phyloP scores from a whole-genome alignment of 495 filamentous ascomycete genomes.

The Hypoxylon lienhwacheense region DNA sequence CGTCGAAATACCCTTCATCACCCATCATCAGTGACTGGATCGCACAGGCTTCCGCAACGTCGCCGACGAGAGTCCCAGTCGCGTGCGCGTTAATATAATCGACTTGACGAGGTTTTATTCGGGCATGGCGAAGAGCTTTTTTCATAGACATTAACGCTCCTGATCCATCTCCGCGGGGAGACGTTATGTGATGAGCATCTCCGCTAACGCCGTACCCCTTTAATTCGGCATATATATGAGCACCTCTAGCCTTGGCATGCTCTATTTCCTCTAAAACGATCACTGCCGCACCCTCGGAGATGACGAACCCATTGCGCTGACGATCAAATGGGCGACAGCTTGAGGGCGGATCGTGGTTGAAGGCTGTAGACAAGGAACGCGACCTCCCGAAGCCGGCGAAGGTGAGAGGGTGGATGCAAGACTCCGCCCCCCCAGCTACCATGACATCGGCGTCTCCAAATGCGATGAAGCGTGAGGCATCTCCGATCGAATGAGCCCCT shows the following conservation, averaged over 20 bases:
- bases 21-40: constrained; percentile 79
- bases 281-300: constrained; percentile 89
- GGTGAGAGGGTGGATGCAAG: constrained; percentile 92
- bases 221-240: constrained; percentile 85
- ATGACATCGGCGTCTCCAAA: constrained; percentile 91
- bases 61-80: constrained; percentile 81
- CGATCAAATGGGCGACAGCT: constrained; percentile 87
- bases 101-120: constrained; percentile 65
- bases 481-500: constrained; percentile 89
- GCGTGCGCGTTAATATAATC: constrained; percentile 97
- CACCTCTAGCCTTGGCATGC: constrained; percentile 78
- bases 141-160: constrained; percentile 86
- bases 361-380: constrained; percentile 77
- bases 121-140: constrained; percentile 73
- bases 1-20: constrained; percentile 62
- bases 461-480: constrained; percentile 87
- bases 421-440: constrained; percentile 91
- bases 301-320: constrained; percentile 83
- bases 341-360: constrained; percentile 70
- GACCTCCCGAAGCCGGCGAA: constrained; percentile 89
- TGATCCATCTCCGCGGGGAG: constrained; percentile 75
- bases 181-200: constrained; percentile 92
- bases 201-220: constrained; percentile 84
- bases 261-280: constrained; percentile 87
- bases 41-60: constrained; percentile 83